Percentiles rank a stretch among this genome's conserved stretches.
phyloP scores from a whole-genome alignment of 495 filamentous ascomycete species.

The Aspergillus bertholletiae region DNA sequence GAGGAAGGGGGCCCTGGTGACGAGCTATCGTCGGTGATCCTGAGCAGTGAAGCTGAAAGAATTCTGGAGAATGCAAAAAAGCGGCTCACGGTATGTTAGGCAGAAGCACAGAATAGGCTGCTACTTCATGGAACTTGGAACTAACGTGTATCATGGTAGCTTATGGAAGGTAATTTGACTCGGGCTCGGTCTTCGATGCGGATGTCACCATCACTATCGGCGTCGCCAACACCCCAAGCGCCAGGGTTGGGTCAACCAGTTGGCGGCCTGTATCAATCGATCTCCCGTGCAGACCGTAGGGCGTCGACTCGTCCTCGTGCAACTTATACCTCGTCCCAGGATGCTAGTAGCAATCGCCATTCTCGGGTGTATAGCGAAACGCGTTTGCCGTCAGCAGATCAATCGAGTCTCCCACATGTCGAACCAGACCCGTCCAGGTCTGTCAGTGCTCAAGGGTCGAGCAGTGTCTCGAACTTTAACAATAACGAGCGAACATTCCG shows the following conservation, averaged over 20 bases:
- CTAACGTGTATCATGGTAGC: conserved; percentile 45
- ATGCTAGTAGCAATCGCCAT: conserved; percentile 44
- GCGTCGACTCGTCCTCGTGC: conserved; percentile 33
- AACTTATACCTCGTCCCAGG: conserved; percentile 33
- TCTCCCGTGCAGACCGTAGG: conserved; percentile 38
- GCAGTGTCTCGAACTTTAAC: conserved; percentile 28
- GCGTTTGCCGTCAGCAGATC: conserved; percentile 41
- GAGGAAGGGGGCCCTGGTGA: conserved; percentile 39
- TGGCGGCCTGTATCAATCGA: conserved; percentile 41
- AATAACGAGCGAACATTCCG: conserved; percentile 40
- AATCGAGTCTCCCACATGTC: conserved; percentile 21
- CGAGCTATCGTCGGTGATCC: conserved; percentile 61
- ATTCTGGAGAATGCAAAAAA: conserved; percentile 90
- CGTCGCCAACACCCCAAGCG: conserved; percentile 38
- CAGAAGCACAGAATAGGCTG: background rate
- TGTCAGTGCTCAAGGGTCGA: conserved; percentile 42
- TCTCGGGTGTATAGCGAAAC: conserved; percentile 56
- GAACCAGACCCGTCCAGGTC: conserved; percentile 37
- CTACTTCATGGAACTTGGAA: conserved; percentile 7
- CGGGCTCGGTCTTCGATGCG: conserved; percentile 73
- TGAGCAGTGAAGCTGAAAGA: conserved; percentile 80
- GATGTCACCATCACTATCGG: conserved; percentile 54
- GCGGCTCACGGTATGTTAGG: conserved; percentile 68
- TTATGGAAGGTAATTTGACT: conserved; percentile 86
- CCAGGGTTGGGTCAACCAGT: conserved; percentile 31